Evolutionary conservation across 371 early-diverging fungal species (phyloP).

Genomic region (Rhizopus stolonifer): DNA sequence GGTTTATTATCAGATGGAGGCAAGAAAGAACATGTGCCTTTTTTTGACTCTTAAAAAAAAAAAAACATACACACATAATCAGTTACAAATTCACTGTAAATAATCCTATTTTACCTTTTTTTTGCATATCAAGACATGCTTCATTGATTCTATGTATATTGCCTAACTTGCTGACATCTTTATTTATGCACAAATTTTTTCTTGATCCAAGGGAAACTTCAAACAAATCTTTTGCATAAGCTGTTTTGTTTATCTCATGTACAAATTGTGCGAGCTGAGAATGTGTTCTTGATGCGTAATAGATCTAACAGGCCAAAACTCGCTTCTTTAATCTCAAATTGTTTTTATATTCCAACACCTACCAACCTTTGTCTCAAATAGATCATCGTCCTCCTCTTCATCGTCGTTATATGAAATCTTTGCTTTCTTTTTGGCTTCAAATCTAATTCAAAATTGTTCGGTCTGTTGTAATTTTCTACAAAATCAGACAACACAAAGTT

Average conservation of each 20-base stretch:
- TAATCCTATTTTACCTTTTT: slow-evolving; percentile 32
- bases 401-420: slow-evolving; percentile 6
- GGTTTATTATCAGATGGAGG: slow-evolving; percentile 42
- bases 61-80: neutral
- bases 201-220: slow-evolving; percentile 86
- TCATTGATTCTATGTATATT: slow-evolving; percentile 70
- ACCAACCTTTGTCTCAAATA: slow-evolving; percentile 55
- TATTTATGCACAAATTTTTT: slow-evolving; percentile 81
- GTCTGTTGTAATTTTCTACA: neutral
- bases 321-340: neutral
- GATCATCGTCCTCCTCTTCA: slow-evolving; percentile 30
- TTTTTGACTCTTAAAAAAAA: slow-evolving; percentile 21
- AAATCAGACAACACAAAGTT: neutral
- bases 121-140: slow-evolving; percentile 75
- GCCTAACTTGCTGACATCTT: slow-evolving; percentile 53
- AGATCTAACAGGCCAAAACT: slow-evolving; percentile 43
- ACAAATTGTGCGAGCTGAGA: slow-evolving; percentile 94
- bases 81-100: neutral
- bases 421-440: slow-evolving; percentile 15
- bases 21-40: slow-evolving; percentile 54
- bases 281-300: slow-evolving; percentile 88
- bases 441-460: slow-evolving; percentile 12
- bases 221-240: slow-evolving; percentile 56
- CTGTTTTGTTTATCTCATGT: slow-evolving; percentile 81
- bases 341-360: neutral